Evolutionary conservation across 1,284 basidiomycete genomes (phyloP), one percentile per base, ranked within the genome.

Genomic region (Mycosarcoma maydis): DNA sequence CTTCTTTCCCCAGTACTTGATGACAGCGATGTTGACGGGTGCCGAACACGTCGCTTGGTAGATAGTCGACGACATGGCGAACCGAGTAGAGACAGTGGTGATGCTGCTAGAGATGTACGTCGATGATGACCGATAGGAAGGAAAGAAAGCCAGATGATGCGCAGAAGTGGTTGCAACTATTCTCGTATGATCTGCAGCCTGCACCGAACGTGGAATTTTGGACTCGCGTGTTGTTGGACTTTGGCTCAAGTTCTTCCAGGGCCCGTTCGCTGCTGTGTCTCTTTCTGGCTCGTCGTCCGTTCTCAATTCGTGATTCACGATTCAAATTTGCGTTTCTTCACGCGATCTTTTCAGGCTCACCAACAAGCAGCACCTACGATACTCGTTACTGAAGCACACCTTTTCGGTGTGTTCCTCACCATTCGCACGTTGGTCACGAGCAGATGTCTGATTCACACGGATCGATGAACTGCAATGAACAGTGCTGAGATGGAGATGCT

Each of bases 1-100:
- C 71, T 94, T 90, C 85, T 99, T 99, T 72, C 95, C 95, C 95
- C 95, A 99, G 70, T 81, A 77, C 66, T 97, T 97, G 85, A 96
- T 94, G 82, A 91, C 92, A 24, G 94, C 94, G 77, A 97, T 96
- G 84, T 97, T 97, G 70, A 96, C 93, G 3, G 94, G 94, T 0
- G 94, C 94, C 57, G 92, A 91, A 11, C 89, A 89, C 19, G 94
- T 97, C 6, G 92, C 93, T 85, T 92, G 89, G 85, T 88, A 89
- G 74, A 90, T 76, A 54, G 87, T 77, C 4, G 59, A 56, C 30
- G 64, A 51, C 65, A 70, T 76, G 30, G 13, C 32, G 29, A 24
- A 4, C 13, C 16, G 29, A 30, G 29, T 8, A 30, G 29, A 17
- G 19, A 20, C n/a, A n/a, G 17, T 27, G 34, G 19, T 9, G 24